phyloP scores from a whole-genome alignment of 1,284 basidiomycete species.

The Puccinia novopanici region DNA sequence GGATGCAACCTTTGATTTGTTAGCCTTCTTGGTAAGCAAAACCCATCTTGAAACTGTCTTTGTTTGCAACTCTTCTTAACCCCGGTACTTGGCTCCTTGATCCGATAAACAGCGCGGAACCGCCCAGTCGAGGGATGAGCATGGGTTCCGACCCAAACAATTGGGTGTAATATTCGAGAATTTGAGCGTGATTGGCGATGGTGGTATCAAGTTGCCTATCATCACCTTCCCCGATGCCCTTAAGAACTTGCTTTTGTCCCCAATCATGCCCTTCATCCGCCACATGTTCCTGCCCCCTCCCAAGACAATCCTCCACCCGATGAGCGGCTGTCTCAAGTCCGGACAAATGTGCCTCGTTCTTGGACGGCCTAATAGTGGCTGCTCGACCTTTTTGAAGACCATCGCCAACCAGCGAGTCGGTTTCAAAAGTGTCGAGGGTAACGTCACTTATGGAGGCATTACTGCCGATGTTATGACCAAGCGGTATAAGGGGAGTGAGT shows the following conservation, averaged over 20 bases:
- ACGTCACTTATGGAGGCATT: conserved; percentile 71
- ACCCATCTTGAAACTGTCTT: neutral
- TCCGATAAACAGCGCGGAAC: neutral
- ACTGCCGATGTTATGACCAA: conserved; percentile 30
- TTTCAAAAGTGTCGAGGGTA: conserved; percentile 63
- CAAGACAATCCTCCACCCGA: conserved; percentile 62
- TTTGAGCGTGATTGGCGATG: conserved; percentile 72
- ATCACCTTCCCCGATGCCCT: conserved; percentile 65
- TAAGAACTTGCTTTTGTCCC: conserved; percentile 66
- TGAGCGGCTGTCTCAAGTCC: conserved; percentile 73
- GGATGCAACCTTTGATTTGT: conserved; percentile 17
- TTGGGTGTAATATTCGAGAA: conserved; percentile 75
- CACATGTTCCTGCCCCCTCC: conserved; percentile 50
- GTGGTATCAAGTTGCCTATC: conserved; percentile 62
- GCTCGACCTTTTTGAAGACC: conserved; percentile 60
- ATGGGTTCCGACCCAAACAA: conserved; percentile 66
- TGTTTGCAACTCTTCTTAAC: neutral
- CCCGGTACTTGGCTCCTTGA: neutral
- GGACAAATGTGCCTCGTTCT: conserved; percentile 66
- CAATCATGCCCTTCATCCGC: conserved; percentile 61
- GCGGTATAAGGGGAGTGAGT: conserved; percentile 47
- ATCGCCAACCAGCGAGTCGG: conserved; percentile 59
- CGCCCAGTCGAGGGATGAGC: conserved; percentile 8
- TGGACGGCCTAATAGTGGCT: conserved; percentile 63
- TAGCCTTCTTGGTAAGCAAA: conserved; percentile 9